phyloP scores from a whole-genome alignment of 208 protist genomes.

The Novymonas esmeraldas region DNA sequence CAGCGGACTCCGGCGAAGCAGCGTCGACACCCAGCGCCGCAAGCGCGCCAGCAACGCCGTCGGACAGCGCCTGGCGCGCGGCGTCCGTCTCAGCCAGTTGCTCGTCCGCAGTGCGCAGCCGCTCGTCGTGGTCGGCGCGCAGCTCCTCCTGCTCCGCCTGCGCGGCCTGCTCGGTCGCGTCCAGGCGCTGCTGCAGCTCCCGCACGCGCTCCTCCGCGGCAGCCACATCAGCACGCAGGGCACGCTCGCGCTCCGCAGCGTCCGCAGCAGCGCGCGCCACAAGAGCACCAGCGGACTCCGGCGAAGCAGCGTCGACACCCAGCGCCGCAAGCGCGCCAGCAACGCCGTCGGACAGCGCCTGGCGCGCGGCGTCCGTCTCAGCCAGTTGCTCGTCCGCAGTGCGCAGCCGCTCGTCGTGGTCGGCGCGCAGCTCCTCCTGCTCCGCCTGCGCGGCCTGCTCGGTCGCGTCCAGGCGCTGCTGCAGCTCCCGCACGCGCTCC shows the following conservation, averaged over 20 bases:
- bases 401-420: conserved; percentile 1
- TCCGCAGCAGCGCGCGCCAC: conserved; percentile 17
- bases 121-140: conserved; percentile 2
- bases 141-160: conserved; percentile 7
- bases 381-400: conserved; percentile 4
- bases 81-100: conserved; percentile 12
- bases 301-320: conserved; percentile 1
- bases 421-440: conserved; percentile 9
- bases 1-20: conserved; percentile 3
- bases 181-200: conserved; percentile 3
- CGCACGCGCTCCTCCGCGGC: background rate
- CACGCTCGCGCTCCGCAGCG: conserved; percentile 24
- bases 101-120: conserved; percentile 1
- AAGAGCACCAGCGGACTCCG: conserved; percentile 1
- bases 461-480: background rate
- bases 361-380: background rate
- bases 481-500: background rate
- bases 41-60: conserved; percentile 9
- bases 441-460: background rate
- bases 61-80: conserved; percentile 3
- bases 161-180: conserved; percentile 4
- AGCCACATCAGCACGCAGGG: background rate
- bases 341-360: background rate
- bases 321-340: conserved; percentile 13
- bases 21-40: conserved; percentile 4